Base-by-base conservation (phyloP, 495 filamentous ascomycete species). In the Cudoniella acicularis region DNA sequence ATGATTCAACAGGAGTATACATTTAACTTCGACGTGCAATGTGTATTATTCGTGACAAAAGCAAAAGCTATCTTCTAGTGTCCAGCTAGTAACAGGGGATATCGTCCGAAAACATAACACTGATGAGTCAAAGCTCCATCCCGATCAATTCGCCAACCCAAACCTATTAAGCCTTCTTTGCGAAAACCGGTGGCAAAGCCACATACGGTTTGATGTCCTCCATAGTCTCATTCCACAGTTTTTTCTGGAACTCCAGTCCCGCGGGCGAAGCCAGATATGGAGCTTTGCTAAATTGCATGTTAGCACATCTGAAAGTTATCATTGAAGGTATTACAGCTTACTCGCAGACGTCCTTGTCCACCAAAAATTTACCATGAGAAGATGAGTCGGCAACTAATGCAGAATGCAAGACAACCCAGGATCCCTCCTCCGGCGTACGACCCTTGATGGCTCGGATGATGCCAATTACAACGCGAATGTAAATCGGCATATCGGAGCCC, bases 221-320 rank as follows among this genome's bases (percentile, higher is more conserved):
- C 8, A 41, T 41, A 41, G 36, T 41, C 36, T 41, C 36, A 25
- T 57, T 49, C 30, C 41, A 56, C 30, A 56, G 42, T 25, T 56
- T 43, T 40, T 47, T 56, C 30, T 43, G 13, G 42, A 56, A 56
- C 18, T 45, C 41, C 13, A 45, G 30, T 13, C 53, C 53, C 16
- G 53, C 53, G 8, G 53, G 8, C 3, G 53, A 56, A 1, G 9
- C 40, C 17, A 24, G 43, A 23, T 36, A 56, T 16, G 18, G 18
- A 16, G 49, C 24, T 52, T 52, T 52, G 2, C 49, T 52, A 27
- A 52, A n/a, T 2, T 9, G 24, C n/a, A 36, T 25, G 21, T 52
- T n/a, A 52, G 22, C 21, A 30, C 1, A n/a, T 13, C 24, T 23
- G 9, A 36, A n/a, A n/a, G n/a, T 26, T 30, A 52, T 16, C 20